Conservation (phyloP, 2,329 filamentous ascomycete species). For the Phaeosphaeriaceae sp. region DNA sequence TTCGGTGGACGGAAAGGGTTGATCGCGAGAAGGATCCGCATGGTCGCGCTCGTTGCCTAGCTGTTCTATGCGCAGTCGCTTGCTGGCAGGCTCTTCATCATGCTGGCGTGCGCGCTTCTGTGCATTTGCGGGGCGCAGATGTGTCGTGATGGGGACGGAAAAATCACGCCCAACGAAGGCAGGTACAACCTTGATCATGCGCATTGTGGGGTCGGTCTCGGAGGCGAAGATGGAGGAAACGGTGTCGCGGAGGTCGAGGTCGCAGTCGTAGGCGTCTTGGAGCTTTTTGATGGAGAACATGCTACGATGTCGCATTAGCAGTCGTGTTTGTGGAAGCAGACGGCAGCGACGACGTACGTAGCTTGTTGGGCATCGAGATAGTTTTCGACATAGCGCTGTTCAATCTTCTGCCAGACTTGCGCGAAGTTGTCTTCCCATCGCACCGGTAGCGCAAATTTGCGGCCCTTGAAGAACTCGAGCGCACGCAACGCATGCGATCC, state of each 20-base stretch:
- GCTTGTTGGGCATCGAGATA: conserved; percentile 36
- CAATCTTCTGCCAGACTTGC: conserved; percentile 37
- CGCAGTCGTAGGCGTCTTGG: conserved; percentile 45
- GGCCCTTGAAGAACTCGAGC: conserved; percentile 37
- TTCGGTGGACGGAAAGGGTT: conserved; percentile 38
- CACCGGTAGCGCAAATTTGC: conserved; percentile 44
- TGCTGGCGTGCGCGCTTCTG: conserved; percentile 32
- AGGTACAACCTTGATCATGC: conserved; percentile 41
- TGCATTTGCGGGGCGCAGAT: conserved; percentile 31
- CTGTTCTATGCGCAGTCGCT: conserved; percentile 32
- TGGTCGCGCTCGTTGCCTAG: conserved; percentile 13
- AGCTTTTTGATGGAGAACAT: conserved; percentile 45
- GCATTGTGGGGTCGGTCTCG: conserved; percentile 32
- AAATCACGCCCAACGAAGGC: conserved; percentile 38
- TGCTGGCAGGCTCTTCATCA: conserved; percentile 20
- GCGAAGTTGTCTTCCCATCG: conserved; percentile 36
- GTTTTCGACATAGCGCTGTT: conserved; percentile 45
- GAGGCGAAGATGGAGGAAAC: conserved; percentile 43
- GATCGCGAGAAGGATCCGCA: conserved; percentile 25
- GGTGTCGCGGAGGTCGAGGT: conserved; percentile 45
- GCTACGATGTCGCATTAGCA: too few species aligned
- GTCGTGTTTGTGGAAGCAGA: conserved; percentile 8
- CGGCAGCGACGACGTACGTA: conserved; percentile 25
- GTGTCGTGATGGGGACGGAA: conserved; percentile 40
- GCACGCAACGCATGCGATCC: conserved; percentile 22